Evolutionary conservation across 768 basidiomycete species (phyloP), one percentile per base, ranked within the genome.

Genomic region (Xerocomellus chrysenteron): DNA sequence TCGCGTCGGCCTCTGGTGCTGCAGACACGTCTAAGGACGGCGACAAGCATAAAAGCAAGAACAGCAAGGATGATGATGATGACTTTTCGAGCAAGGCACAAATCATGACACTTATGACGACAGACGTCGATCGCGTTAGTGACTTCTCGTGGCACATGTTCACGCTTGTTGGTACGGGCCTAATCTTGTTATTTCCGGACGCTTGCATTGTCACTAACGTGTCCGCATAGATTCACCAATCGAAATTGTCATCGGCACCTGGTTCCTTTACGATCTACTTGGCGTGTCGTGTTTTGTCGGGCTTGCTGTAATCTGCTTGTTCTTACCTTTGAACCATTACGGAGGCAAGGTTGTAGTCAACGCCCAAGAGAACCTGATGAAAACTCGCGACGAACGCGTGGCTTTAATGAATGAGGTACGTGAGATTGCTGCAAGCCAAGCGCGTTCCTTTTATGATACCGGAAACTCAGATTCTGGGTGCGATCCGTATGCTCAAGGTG

Each of bases 51-150:
- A 61, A 57, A 44, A 45, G 17, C 41, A 57, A 60, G 41, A 51
- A 63, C 59, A 44, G 10, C 49, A 43, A 62, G 54, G 66, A 54
- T 4, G 59, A 74, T 37, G 83, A 85, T 54, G 80, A 82, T 24
- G 82, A 84, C 47, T 84, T 86, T 60, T 83, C 83, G 10, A 84
- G 80, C 66, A 86, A 86, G 66, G 82, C 83, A 7, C 83, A 96
- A 74, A 86, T 97, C 64, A 94, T 96, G 93, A 95, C 91, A 3
- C 81, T 96, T 30, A 94, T 96, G 90, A 95, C 94, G 7, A 94
- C 92, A 6, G 94, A 97, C 62, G 92, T 94, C 30, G 92, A 95
- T 69, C 82, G 94, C 52, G 87, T 95, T 58, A 85, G 87, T 69
- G 91, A 95, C 49, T 91, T 95, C 65, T 74, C 85, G 2, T 90